phyloP scores from a whole-genome alignment of 192 early-diverging fungal species.

The Backusella liffmaniae region DNA sequence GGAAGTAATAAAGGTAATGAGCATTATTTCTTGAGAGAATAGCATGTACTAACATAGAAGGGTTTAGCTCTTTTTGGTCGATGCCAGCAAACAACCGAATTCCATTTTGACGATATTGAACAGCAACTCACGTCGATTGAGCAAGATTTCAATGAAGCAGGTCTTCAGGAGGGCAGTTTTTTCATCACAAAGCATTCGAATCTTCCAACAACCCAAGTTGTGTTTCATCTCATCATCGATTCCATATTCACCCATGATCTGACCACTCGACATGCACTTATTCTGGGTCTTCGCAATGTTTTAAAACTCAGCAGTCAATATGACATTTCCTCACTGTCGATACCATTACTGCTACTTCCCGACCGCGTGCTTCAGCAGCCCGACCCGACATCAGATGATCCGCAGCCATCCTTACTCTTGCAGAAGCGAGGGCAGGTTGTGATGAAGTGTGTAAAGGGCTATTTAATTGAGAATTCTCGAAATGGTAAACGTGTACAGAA shows the following conservation, averaged over 20 bases:
- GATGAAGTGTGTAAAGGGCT: slow-evolving; percentile 54
- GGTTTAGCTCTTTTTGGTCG: slow-evolving; percentile 54
- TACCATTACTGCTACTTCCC: slow-evolving; percentile 69
- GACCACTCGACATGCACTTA: slow-evolving; percentile 35
- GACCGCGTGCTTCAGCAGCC: slow-evolving; percentile 31
- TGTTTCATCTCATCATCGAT: slow-evolving; percentile 73
- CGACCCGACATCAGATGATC: slow-evolving; percentile 12
- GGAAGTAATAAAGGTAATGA: slow-evolving; percentile 34
- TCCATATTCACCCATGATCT: slow-evolving; percentile 23
- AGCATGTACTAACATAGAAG: neutral
- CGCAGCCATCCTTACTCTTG: slow-evolving; percentile 35
- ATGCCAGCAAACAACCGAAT: slow-evolving; percentile 67
- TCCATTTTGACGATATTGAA: slow-evolving; percentile 72
- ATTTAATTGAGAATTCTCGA: slow-evolving; percentile 54
- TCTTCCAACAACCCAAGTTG: slow-evolving; percentile 66
- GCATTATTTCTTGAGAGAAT: slow-evolving; percentile 21
- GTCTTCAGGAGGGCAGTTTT: slow-evolving; percentile 64
- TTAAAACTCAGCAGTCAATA: slow-evolving; percentile 54
- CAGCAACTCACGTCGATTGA: slow-evolving; percentile 58
- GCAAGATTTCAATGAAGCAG: slow-evolving; percentile 36
- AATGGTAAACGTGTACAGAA: slow-evolving; percentile 42
- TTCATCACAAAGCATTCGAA: slow-evolving; percentile 83
- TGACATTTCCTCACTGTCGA: slow-evolving; percentile 61
- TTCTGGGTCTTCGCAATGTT: slow-evolving; percentile 64
- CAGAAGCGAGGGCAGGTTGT: slow-evolving; percentile 45